phyloP scores from a whole-genome alignment of 768 basidiomycete genomes.

The Suillus subalutaceus region DNA sequence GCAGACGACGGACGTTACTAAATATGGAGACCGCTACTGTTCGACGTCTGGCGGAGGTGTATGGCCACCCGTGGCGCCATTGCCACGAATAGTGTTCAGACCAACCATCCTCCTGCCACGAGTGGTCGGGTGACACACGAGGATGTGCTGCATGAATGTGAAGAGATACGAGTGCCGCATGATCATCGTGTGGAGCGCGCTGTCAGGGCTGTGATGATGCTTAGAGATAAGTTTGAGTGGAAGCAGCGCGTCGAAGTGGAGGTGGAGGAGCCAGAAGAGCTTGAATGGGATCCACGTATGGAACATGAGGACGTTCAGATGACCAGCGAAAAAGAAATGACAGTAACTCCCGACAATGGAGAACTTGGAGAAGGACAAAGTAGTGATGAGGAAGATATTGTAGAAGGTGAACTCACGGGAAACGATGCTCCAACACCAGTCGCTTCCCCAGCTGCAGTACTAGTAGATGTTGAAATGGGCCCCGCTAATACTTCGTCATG shows the following conservation, averaged over 20 bases:
- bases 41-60: slow-evolving; percentile 64
- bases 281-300: slow-evolving; percentile 67
- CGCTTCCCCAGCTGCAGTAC: slow-evolving; percentile 16
- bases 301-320: slow-evolving; percentile 21
- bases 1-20: slow-evolving; percentile 78
- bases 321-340: slow-evolving; percentile 18
- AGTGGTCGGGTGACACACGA: slow-evolving; percentile 42
- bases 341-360: slow-evolving; percentile 19
- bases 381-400: slow-evolving; percentile 41
- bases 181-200: slow-evolving; percentile 79
- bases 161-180: slow-evolving; percentile 70
- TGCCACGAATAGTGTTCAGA: slow-evolving; percentile 48
- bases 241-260: slow-evolving; percentile 79
- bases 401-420: slow-evolving; percentile 37
- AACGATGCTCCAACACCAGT: slow-evolving; percentile 32
- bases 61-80: slow-evolving; percentile 60
- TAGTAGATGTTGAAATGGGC: slow-evolving; percentile 27
- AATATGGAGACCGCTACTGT: slow-evolving; percentile 73
- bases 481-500: slow-evolving; percentile 10
- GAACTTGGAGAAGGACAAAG: slow-evolving; percentile 37
- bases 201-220: slow-evolving; percentile 75
- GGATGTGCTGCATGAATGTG: slow-evolving; percentile 69
- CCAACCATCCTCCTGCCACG: slow-evolving; percentile 31
- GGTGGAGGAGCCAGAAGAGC: slow-evolving; percentile 77
- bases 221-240: slow-evolving; percentile 83